These are phyloP conservation scores for Pseudogymnoascus destructans DNA, from an alignment of 2,329 filamentous ascomycete genomes.

Conservation along the genomic window DNA sequence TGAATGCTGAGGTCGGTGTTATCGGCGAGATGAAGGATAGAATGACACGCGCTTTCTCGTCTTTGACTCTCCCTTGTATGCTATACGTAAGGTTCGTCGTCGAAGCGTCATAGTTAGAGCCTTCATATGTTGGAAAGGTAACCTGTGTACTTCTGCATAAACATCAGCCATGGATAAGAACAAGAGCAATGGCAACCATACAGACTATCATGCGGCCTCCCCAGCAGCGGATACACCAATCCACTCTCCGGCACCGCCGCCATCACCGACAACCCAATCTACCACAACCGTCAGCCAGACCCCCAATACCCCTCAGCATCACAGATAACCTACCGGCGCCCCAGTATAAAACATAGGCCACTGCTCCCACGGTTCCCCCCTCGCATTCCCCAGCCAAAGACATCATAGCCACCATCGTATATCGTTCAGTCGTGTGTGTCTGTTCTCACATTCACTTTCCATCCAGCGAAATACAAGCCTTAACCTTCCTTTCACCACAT, in stretches of 20 bases:
- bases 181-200: neutral
- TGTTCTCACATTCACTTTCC: neutral
- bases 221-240: conserved; percentile 50
- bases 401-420: neutral
- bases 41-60: conserved; percentile 37
- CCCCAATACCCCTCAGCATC: neutral
- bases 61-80: conserved; percentile 28
- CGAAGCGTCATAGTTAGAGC: conserved; percentile 54
- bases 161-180: neutral
- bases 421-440: neutral
- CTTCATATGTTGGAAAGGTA: conserved; percentile 44
- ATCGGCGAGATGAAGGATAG: conserved; percentile 40
- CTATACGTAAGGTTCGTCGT: conserved; percentile 56
- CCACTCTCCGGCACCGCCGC: conserved; percentile 47
- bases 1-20: conserved; percentile 23
- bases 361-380: conserved; percentile 62
- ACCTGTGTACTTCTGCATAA: conserved; percentile 38
- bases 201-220: conserved; percentile 32
- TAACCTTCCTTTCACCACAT: neutral
- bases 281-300: conserved; percentile 9
- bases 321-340: conserved; percentile 34
- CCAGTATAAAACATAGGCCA: conserved; percentile 85
- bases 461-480: neutral
- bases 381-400: conserved; percentile 50
- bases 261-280: conserved; percentile 50